Evolutionary conservation across 169 alveolate species (phyloP), one percentile per base, ranked within the genome.

Genomic region (Plasmodium knowlesi): DNA sequence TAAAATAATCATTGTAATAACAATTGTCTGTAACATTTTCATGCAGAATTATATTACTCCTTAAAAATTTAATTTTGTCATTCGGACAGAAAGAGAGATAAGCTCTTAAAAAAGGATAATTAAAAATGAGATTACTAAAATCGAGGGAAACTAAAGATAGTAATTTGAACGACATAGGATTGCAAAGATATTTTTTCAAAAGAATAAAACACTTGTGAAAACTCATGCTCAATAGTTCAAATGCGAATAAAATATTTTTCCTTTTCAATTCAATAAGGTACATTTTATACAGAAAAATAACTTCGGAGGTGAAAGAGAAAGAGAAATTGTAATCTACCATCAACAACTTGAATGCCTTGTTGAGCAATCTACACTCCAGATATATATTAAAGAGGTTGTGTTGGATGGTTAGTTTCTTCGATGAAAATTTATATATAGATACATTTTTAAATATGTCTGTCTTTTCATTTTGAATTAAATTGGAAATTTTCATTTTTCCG

Each of bases 341-440:
- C 1, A 89, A 57, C 43, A 89, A 16, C 43, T 78, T 81, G 37
- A 79, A 89, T 3, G 94, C 94, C 61, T 80, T 89, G 82, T 89
- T 89, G 37, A 89, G 19, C 54, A 89, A 25, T 10, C 72, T 89
- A 8, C 94, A 89, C 32, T 81, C 90, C 41, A 89, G n/a, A 34
- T 89, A 89, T 39, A 89, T 80, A 53, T 89, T 89, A 81, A 89
- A 89, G 34, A 89, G 82, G 82, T 89, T 89, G 25, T 89, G 89
- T 25, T 89, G 91, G 8, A 81, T 32, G 50, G 39, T 80, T 19
- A 79, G 3, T 16, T 79, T 73, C 39, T 89, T 89, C 5, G 94
- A 79, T 0, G 94, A 89, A 67, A 80, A 89, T 89, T 73, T 89
- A 34, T 89, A 89, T 28, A 89, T 78, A 10, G 78, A 79, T 1